Base-by-base conservation (phyloP, 441 rosid genomes). In the Corymbia citriodora region DNA sequence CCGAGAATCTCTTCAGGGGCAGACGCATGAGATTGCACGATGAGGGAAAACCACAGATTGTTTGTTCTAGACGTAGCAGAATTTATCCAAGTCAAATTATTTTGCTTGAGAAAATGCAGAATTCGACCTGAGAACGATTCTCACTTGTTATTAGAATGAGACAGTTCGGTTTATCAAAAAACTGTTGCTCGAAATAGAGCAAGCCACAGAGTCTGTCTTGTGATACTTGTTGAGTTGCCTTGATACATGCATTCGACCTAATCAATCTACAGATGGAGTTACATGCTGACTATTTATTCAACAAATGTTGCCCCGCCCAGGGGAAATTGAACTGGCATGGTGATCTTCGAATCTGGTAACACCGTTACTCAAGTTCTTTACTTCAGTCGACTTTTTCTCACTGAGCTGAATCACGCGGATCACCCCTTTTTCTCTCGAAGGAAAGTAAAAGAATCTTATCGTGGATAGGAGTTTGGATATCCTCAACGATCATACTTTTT, bases 331-430 rank as follows among this genome's bases (percentile, higher is more conserved):
- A 31, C 2, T 10, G 31, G 40, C 40, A n/a, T 31, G 74, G 40
- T 1, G n/a, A 59, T 59, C 14, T 59, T 59, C n/a, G 3, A 59
- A 59, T 59, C 2, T 5, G 29, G 29, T 59, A 23, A 59, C 63
- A 59, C 2, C 14, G 14, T 59, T 59, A 59, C 63, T 59, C 0
- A 7, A 59, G 14, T 59, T 59, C 23, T 59, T 23, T 3, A 9
- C 29, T 59, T 61, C 13, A 25, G 29, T 61, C 13, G 68, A 11
- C 13, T 7, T 29, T 27, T 25, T 25, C 68, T 27, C 14, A 8
- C 31, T 3, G 0, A 61, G 68, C 4, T 25, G 4, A 70, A 70
- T 33, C 10, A 23, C 13, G 1, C 10, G 45, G 9, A 45, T 1
- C 17, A 2, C 4, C 79, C 48, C 9, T 70, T 70, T 18, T 70